Percentiles rank a stretch among this genome's conserved stretches.
Conservation (phyloP, 2,329 filamentous ascomycete species). For the Chaetomium sp. region DNA sequence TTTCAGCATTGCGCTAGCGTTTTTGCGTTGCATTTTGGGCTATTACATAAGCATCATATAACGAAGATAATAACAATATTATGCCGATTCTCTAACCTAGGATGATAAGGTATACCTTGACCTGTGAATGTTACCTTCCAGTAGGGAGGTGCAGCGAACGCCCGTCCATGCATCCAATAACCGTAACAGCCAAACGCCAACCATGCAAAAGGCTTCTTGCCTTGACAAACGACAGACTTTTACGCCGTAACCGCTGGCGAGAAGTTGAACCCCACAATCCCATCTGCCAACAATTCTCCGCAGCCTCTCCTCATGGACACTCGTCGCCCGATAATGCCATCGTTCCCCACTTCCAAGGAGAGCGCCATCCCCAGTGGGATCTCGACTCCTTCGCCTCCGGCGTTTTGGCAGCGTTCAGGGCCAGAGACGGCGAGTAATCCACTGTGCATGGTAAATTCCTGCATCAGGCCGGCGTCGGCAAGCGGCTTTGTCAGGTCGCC, state of each 20-base stretch:
- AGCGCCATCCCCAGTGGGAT: constrained; percentile 15
- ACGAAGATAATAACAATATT: too few species aligned
- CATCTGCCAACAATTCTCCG: constrained; percentile 19
- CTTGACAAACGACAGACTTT: neutral
- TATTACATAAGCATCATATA: too few species aligned
- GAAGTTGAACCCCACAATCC: constrained; percentile 25
- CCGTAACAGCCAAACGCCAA: neutral
- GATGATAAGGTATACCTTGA: too few species aligned
- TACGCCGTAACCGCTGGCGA: neutral
- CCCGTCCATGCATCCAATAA: neutral
- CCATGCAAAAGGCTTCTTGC: neutral
- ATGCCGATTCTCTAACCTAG: too few species aligned
- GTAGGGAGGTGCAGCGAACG: too few species aligned
- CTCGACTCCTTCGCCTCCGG: constrained; percentile 5
- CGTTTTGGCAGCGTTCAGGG: neutral
- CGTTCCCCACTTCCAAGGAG: constrained; percentile 18
- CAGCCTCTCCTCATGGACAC: constrained; percentile 19
- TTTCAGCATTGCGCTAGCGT: too few species aligned
- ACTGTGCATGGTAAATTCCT: constrained; percentile 19
- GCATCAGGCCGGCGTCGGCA: constrained; percentile 19
- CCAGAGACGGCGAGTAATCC: neutral
- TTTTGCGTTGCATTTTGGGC: too few species aligned
- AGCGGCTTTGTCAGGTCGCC: constrained; percentile 22
- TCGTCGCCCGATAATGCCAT: constrained; percentile 25
- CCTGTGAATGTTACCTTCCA: too few species aligned